phyloP scores from a whole-genome alignment of 2,329 filamentous ascomycete species.

The Conoideocrella luteorostrata region DNA sequence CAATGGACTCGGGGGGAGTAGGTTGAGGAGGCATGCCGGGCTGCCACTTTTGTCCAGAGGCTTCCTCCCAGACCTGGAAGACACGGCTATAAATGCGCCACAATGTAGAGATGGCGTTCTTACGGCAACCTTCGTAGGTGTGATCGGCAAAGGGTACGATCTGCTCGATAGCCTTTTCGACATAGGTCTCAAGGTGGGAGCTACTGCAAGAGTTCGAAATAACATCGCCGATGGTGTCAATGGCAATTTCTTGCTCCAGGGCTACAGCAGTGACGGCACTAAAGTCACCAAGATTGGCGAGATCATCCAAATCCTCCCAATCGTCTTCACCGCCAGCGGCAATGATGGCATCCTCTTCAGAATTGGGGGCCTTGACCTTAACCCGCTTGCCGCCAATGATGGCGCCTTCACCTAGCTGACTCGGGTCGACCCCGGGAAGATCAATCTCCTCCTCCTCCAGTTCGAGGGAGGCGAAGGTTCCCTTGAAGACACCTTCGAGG shows the following conservation, averaged over 20 bases:
- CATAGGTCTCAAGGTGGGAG: conserved; percentile 68
- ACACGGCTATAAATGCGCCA: conserved; percentile 92
- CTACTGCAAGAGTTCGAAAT: conserved; percentile 78
- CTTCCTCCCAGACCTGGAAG: conserved; percentile 77
- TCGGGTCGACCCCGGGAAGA: conserved; percentile 51
- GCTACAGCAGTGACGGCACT: conserved; percentile 82
- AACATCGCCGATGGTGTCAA: conserved; percentile 90
- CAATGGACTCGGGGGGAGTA: conserved; percentile 69
- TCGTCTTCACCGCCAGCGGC: conserved; percentile 49
- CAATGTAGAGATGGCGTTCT: conserved; percentile 82
- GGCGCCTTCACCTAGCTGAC: conserved; percentile 65
- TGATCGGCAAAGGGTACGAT: conserved; percentile 79
- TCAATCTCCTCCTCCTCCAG: conserved; percentile 85
- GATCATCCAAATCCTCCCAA: conserved; percentile 64
- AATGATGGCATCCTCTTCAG: conserved; percentile 47
- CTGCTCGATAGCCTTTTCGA: conserved; percentile 80
- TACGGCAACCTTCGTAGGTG: conserved; percentile 86
- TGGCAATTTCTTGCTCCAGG: conserved; percentile 93
- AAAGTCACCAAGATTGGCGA: conserved; percentile 79
- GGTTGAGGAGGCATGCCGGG: conserved; percentile 78
- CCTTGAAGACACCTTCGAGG: conserved; percentile 69
- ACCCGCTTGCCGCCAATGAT: conserved; percentile 77
- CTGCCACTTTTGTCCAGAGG: conserved; percentile 73
- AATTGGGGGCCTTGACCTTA: conserved; percentile 59
- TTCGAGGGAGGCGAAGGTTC: conserved; percentile 77